These are phyloP conservation scores for Carex parvula DNA, from an alignment of 176 grass and related monocot species.

Conservation along the genomic window DNA sequence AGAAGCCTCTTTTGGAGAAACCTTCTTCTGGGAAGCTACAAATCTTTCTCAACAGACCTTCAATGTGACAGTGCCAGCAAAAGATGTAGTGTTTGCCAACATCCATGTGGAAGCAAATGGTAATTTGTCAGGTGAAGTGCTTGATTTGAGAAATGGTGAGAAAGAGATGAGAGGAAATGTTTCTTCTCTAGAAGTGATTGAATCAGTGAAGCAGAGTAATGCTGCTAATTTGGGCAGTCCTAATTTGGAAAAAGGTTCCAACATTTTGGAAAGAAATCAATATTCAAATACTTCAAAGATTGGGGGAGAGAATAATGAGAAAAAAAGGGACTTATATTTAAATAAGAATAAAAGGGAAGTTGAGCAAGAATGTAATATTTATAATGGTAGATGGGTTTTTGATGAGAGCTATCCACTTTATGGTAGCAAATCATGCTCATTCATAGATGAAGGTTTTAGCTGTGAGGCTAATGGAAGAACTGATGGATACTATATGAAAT, in stretches of 20 bases:
- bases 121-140: slow-evolving; percentile 33
- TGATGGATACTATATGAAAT: slow-evolving; percentile 56
- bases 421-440: slow-evolving; percentile 59
- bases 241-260: background rate
- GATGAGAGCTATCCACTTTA: slow-evolving; percentile 86
- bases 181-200: slow-evolving; percentile 22
- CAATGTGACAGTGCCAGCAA: background rate
- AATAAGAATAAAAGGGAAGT: slow-evolving; percentile 15
- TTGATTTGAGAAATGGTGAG: slow-evolving; percentile 5
- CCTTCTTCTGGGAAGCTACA: background rate
- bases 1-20: slow-evolving; percentile 22
- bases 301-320: background rate
- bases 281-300: background rate
- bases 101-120: background rate
- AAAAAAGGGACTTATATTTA: slow-evolving; percentile 5
- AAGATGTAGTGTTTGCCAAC: slow-evolving; percentile 10
- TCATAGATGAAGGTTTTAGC: slow-evolving; percentile 86
- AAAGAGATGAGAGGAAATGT: background rate
- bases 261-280: background rate
- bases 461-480: slow-evolving; percentile 77
- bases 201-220: slow-evolving; percentile 17
- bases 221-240: background rate
- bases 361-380: slow-evolving; percentile 48
- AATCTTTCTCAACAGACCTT: slow-evolving; percentile 30
- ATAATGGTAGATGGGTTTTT: slow-evolving; percentile 82